These are phyloP conservation scores for Rhodosorus marinus DNA, from an alignment of 23 red algal species.

Conservation along the genomic window DNA sequence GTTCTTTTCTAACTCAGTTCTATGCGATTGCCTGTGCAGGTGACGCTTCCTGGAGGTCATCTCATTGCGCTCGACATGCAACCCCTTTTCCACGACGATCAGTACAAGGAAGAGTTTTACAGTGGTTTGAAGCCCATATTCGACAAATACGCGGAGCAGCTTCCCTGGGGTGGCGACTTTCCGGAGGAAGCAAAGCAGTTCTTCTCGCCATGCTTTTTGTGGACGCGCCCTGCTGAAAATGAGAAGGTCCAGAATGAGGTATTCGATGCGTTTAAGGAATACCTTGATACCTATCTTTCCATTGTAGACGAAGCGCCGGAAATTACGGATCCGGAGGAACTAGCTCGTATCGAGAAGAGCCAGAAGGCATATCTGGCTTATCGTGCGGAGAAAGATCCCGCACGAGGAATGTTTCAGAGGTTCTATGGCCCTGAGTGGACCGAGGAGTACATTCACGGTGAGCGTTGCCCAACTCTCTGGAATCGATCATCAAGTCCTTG, in stretches of 20 bases:
- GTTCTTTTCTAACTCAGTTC: too few relatives aligned
- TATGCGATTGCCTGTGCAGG: too few relatives aligned
- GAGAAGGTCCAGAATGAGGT: constrained; percentile 45
- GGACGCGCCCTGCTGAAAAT: constrained; percentile 40
- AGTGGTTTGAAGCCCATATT: constrained; percentile 19
- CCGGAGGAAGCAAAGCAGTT: constrained; percentile 66
- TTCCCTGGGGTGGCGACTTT: constrained; percentile 87
- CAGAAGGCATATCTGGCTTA: constrained; percentile 72
- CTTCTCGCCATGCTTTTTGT: constrained; percentile 73
- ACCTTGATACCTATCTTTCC: constrained; percentile 55
- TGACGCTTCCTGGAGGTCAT: constrained; percentile 83
- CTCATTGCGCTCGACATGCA: constrained; percentile 95
- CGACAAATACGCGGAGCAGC: constrained; percentile 25
- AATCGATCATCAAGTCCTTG: too few relatives aligned
- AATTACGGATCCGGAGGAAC: constrained; percentile 27
- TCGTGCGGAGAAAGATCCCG: constrained; percentile 86
- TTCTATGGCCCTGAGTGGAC: constrained; percentile 95
- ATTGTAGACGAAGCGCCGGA: constrained; percentile 25
- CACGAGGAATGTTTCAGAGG: constrained; percentile 72
- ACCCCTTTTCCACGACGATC: constrained; percentile 64
- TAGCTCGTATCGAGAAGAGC: constrained; percentile 40
- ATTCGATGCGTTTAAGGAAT: constrained; percentile 88
- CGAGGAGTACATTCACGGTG: constrained; percentile 87
- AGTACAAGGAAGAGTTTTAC: constrained; percentile 38
- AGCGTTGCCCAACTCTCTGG: too few relatives aligned